A percentile compares a stretch with the other conserved stretches of the same genome.
phyloP scores from a whole-genome alignment of 2,329 filamentous ascomycete genomes.

The Curvularia hawaiiensis region DNA sequence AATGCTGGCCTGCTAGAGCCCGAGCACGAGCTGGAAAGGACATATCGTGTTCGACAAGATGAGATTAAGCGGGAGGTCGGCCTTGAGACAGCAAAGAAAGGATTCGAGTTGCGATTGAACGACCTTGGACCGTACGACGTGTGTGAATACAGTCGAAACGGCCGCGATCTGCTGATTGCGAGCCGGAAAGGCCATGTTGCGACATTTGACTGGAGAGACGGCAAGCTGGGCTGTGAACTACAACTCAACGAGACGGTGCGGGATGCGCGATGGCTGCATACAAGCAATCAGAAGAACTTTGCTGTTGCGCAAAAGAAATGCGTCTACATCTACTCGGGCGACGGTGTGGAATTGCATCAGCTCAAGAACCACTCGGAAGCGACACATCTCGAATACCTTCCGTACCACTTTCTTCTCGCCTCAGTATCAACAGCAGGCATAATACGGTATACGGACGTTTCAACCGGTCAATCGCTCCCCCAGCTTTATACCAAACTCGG shows the following conservation, averaged over 20 bases:
- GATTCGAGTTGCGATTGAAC: conserved; percentile 84
- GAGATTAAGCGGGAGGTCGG: conserved; percentile 78
- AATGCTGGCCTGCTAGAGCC: conserved; percentile 83
- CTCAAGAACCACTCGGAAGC: conserved; percentile 90
- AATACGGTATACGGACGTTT: conserved; percentile 90
- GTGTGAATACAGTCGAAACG: conserved; percentile 88
- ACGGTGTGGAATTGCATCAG: conserved; percentile 91
- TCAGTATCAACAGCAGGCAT: conserved; percentile 85
- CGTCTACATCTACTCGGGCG: conserved; percentile 93
- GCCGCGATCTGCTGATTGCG: conserved; percentile 80
- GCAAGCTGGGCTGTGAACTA: conserved; percentile 88
- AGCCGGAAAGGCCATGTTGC: conserved; percentile 94
- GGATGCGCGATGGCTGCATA: conserved; percentile 86
- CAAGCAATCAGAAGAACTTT: conserved; percentile 82
- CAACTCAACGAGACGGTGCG: conserved; percentile 89
- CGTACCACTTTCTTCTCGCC: conserved; percentile 92
- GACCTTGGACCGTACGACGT: conserved; percentile 82
- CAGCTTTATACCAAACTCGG: conserved; percentile 87
- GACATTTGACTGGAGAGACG: conserved; percentile 94
- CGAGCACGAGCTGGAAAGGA: conserved; percentile 85
- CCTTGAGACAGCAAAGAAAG: conserved; percentile 86
- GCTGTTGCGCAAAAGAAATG: conserved; percentile 96
- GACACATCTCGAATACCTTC: conserved; percentile 91
- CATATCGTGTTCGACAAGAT: conserved; percentile 89
- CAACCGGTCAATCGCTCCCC: conserved; percentile 84